These are phyloP conservation scores for Microdochium bolleyi DNA, from an alignment of 2,329 filamentous ascomycete species.

Conservation along the genomic window DNA sequence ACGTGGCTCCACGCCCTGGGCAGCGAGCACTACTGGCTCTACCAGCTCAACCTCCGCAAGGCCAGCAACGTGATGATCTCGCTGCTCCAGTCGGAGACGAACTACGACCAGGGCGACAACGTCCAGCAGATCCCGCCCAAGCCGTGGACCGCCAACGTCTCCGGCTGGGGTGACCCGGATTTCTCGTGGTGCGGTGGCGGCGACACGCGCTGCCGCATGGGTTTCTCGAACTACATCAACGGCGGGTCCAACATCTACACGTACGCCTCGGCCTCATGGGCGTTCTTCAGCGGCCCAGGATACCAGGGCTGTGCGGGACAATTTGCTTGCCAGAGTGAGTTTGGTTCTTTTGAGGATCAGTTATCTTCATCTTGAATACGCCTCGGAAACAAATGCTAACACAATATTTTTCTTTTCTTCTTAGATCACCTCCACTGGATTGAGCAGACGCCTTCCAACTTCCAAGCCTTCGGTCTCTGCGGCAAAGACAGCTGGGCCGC, in stretches of 20 bases:
- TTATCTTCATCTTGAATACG: background rate
- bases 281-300: slow-evolving; percentile 30
- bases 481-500: slow-evolving; percentile 27
- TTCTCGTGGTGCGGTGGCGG: slow-evolving; percentile 28
- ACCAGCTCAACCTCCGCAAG: slow-evolving; percentile 45
- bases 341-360: background rate
- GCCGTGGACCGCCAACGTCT: slow-evolving; percentile 28
- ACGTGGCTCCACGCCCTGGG: slow-evolving; percentile 44
- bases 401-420: background rate
- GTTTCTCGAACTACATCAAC: slow-evolving; percentile 30
- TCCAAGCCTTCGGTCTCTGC: slow-evolving; percentile 32
- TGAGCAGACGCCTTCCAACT: slow-evolving; percentile 23
- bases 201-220: slow-evolving; percentile 33
- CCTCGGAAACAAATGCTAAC: no score
- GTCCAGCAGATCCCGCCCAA: slow-evolving; percentile 22
- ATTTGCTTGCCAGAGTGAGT: slow-evolving; percentile 24
- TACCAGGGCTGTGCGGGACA: slow-evolving; percentile 23
- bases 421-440: slow-evolving; percentile 31
- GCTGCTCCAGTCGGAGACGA: slow-evolving; percentile 46
- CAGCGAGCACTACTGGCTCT: slow-evolving; percentile 49
- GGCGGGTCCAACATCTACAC: slow-evolving; percentile 31
- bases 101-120: slow-evolving; percentile 36
- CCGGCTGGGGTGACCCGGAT: slow-evolving; percentile 31
- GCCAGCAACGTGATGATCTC: slow-evolving; percentile 41
- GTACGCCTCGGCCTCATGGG: slow-evolving; percentile 34